Evolutionary conservation across 129 eudicot genomes (phyloP), one percentile per base, ranked within the genome.

Genomic region (Chrysanthemum seticuspe): DNA sequence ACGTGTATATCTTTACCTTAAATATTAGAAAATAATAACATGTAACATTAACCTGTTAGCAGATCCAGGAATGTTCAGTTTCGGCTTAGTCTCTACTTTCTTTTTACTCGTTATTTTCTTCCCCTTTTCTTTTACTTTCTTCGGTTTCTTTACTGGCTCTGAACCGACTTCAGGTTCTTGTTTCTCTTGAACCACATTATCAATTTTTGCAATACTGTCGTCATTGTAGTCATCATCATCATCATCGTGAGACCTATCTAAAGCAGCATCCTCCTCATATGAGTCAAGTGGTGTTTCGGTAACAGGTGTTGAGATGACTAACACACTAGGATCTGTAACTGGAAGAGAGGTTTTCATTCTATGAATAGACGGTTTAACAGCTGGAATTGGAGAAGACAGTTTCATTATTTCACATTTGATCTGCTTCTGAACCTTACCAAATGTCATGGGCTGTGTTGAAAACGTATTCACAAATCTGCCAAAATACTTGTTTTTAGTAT

Each of bases 351-450:
- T 12, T 71, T 48, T 10, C 2, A 4, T 49, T 52, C 7, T 67
- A 19, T 72, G 66, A 23, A 51, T 53, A 51, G 77, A 53, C 5
- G 72, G 78, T 69, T 82, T 69, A 77, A 21, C 8, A 40, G 72
- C 57, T 10, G 65, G 76, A 13, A 72, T 74, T n/a, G 82, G 70
- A 62, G 77, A 14, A 65, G 59, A 77, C 10, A 82, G 1, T 56
- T 78, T 67, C 83, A 82, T 31, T 56, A 93, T 77, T 56, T 90
- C 97, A 56, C 85, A 95, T 74, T 81, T 95, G 61, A 95, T 85
- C 82, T 83, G 86, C 83, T 91, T 91, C 76, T 86, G 85, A 76
- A 85, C 72, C 83, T 87, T 95, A 13, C 99, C 99, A 50, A 95
- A 95, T 51, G 82, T 57, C 49, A 95, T 77, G 63, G 79, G 85